These are phyloP conservation scores for Geosmithia morbida DNA, from an alignment of 2,329 filamentous ascomycete genomes.

Conservation along the genomic window DNA sequence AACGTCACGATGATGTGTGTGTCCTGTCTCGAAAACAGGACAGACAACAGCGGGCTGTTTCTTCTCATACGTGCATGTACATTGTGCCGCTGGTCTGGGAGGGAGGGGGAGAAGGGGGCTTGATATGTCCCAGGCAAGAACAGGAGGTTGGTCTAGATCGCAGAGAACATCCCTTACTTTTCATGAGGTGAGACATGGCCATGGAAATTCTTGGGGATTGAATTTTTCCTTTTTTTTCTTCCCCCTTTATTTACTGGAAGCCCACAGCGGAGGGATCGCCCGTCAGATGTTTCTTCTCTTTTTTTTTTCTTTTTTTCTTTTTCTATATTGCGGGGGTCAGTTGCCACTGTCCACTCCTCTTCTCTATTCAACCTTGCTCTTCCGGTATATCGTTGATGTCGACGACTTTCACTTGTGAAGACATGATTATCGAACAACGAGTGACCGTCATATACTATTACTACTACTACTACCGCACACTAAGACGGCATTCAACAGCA, in stretches of 20 bases:
- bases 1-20: not conserved
- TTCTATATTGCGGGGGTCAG: no score
- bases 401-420: not conserved
- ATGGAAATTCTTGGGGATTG: not conserved
- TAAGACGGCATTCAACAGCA: not conserved
- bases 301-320: no score
- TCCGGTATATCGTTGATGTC: no score
- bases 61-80: not conserved
- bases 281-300: no score
- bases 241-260: not conserved
- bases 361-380: no score
- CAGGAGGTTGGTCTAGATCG: not conserved
- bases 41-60: no score
- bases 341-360: no score
- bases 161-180: not conserved
- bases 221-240: no score
- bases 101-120: no score
- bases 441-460: not conserved
- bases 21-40: no score
- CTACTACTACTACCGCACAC: not conserved
- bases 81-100: not conserved
- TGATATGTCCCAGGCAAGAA: not conserved
- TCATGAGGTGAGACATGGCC: not conserved
- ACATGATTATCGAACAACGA: not conserved
- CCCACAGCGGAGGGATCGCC: not conserved